These are phyloP conservation scores for Licmophora abbreviata DNA, from an alignment of 108 stramenopile genomes.

Conservation along the genomic window DNA sequence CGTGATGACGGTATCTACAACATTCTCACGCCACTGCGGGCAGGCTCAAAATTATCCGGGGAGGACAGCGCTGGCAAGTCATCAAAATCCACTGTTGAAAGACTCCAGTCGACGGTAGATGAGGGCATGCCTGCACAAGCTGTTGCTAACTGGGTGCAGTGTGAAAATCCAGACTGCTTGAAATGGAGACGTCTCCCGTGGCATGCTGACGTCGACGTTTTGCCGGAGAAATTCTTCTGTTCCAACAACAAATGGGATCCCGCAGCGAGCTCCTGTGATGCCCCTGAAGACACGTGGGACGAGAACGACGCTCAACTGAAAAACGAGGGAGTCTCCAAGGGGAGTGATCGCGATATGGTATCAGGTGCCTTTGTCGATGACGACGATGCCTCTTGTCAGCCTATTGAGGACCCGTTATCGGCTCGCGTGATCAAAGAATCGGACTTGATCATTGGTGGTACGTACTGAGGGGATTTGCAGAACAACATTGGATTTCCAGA, in stretches of 20 bases:
- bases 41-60: constrained; percentile 1
- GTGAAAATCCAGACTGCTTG: constrained; percentile 77
- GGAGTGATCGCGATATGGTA: neutral
- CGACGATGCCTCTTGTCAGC: too few species aligned
- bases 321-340: neutral
- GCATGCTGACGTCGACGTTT: constrained; percentile 75
- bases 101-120: constrained; percentile 66
- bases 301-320: constrained; percentile 20
- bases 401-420: too few species aligned
- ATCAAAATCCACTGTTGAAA: constrained; percentile 22
- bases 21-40: constrained; percentile 32
- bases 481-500: too few species aligned
- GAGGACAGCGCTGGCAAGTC: constrained; percentile 6
- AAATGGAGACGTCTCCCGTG: constrained; percentile 88
- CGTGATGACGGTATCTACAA: constrained; percentile 55
- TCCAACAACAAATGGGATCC: constrained; percentile 82
- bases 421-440: too few species aligned
- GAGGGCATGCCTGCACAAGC: constrained; percentile 82
- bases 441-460: too few species aligned
- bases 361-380: too few species aligned
- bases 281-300: constrained; percentile 81
- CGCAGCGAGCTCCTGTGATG: constrained; percentile 49
- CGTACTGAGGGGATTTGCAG: too few species aligned
- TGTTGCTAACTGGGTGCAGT: constrained; percentile 89
- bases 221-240: constrained; percentile 82